phyloP scores from a whole-genome alignment of 768 basidiomycete genomes.

The Krasilnikovozyma curviuscula region DNA sequence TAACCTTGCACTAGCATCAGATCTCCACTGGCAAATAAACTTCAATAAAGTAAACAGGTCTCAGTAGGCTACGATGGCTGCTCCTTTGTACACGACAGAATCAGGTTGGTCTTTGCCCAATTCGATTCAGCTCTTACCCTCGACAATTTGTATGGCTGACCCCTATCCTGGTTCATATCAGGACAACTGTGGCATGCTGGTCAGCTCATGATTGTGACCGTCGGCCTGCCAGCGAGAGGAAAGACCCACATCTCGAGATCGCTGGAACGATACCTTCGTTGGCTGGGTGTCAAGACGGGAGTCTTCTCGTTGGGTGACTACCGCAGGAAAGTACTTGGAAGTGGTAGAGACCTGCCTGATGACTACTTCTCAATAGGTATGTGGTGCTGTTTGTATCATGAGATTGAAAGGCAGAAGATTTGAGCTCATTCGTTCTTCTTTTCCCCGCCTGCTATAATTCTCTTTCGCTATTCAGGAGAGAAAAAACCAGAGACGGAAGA shows the following conservation, averaged over 20 bases:
- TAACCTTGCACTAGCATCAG: no score
- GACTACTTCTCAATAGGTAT: slow-evolving; percentile 79
- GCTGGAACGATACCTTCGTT: slow-evolving; percentile 87
- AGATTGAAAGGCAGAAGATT: no score
- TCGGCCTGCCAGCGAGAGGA: slow-evolving; percentile 82
- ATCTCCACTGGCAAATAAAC: no score
- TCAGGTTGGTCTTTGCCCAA: slow-evolving; percentile 19
- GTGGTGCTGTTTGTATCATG: no score
- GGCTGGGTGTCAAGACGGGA: slow-evolving; percentile 92
- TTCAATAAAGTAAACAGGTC: no score
- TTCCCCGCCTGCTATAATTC: no score
- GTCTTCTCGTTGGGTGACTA: slow-evolving; percentile 93
- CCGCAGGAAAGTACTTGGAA: slow-evolving; percentile 70
- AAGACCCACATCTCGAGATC: slow-evolving; percentile 94
- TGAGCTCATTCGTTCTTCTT: no score
- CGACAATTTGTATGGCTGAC: no score
- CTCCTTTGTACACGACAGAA: slow-evolving; percentile 85
- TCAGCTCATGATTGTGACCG: slow-evolving; percentile 79
- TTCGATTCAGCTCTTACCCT: not conserved
- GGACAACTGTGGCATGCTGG: slow-evolving; percentile 53
- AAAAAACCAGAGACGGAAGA: slow-evolving; percentile 63
- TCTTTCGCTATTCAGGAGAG: slow-evolving; percentile 18
- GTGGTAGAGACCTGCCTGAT: slow-evolving; percentile 63
- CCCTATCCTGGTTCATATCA: no score
- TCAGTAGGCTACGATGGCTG: slow-evolving; percentile 61